Conservation (phyloP, 139 green algal genomes). For the Chlorella sp. region DNA sequence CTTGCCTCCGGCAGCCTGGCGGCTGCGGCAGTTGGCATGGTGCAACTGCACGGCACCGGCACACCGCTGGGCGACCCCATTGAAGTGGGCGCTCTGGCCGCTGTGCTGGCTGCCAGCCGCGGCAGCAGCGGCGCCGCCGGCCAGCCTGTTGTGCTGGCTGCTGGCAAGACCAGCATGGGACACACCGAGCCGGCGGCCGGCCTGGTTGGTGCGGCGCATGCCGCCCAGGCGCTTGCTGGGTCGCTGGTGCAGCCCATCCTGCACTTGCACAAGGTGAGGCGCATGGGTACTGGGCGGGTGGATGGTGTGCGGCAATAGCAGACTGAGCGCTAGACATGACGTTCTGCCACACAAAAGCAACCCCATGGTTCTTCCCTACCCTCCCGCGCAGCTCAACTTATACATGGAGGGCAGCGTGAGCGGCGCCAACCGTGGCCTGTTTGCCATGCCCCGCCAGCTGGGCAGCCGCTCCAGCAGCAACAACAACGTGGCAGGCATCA, state of each 20-base stretch:
- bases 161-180: conserved; percentile 80
- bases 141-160: conserved; percentile 53
- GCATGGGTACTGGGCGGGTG: conserved; percentile 48
- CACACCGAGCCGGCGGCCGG: conserved; percentile 87
- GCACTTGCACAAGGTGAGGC: conserved; percentile 70
- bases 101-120: conserved; percentile 39
- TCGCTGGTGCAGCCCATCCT: conserved; percentile 42
- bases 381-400: conserved; percentile 19
- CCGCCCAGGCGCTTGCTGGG: not conserved
- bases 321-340: too few species aligned
- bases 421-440: conserved; percentile 15
- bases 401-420: conserved; percentile 37
- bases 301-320: not conserved
- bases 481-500: conserved; percentile 10
- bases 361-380: too few species aligned
- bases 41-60: conserved; percentile 76
- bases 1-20: conserved; percentile 32
- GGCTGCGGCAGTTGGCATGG: conserved; percentile 11
- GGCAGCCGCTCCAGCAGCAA: not conserved
- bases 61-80: conserved; percentile 88
- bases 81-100: conserved; percentile 72
- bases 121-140: not conserved
- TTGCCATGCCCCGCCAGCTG: conserved; percentile 16
- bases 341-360: too few species aligned
- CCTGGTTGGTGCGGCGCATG: conserved; percentile 69